A percentile compares a stretch with the other conserved stretches of the same genome.
Evolutionary conservation across 176 grass and related monocot species (phyloP).

Genomic region (Phragmites australis): DNA sequence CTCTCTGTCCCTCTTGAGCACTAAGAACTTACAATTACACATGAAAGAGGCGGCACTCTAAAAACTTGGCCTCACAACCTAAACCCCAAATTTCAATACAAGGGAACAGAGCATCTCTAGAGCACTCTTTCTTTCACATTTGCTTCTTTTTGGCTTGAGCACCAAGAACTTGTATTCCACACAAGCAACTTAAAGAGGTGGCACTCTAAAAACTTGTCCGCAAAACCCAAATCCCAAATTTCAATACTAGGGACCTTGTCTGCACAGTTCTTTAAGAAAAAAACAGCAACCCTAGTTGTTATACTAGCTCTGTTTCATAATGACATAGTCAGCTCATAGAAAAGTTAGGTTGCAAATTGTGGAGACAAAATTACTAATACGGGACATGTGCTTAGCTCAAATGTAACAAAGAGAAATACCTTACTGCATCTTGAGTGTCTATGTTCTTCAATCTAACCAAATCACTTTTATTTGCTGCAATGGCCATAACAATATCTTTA

Average conservation of each 20-base stretch:
- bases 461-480: slow-evolving; percentile 85
- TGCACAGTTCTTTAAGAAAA: not conserved
- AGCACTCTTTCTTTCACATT: not conserved
- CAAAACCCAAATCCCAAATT: not conserved
- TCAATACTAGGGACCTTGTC: not conserved
- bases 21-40: not conserved
- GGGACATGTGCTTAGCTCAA: not conserved
- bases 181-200: not conserved
- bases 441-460: slow-evolving; percentile 79
- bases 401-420: slow-evolving; percentile 18
- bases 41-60: slow-evolving; percentile 1
- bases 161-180: not conserved
- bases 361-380: not conserved
- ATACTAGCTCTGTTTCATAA: not conserved
- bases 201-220: not conserved
- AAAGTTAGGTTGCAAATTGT: not conserved
- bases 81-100: not conserved
- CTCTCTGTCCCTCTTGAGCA: not conserved
- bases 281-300: not conserved
- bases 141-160: not conserved
- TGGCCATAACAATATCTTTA: slow-evolving; percentile 72
- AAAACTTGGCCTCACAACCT: not conserved
- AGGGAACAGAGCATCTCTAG: not conserved
- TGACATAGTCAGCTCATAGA: not conserved
- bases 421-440: slow-evolving; percentile 54